Evolutionary conservation across 257 asterid genomes (phyloP), one percentile per base, ranked within the genome.

Genomic region (Lycium barbarum): DNA sequence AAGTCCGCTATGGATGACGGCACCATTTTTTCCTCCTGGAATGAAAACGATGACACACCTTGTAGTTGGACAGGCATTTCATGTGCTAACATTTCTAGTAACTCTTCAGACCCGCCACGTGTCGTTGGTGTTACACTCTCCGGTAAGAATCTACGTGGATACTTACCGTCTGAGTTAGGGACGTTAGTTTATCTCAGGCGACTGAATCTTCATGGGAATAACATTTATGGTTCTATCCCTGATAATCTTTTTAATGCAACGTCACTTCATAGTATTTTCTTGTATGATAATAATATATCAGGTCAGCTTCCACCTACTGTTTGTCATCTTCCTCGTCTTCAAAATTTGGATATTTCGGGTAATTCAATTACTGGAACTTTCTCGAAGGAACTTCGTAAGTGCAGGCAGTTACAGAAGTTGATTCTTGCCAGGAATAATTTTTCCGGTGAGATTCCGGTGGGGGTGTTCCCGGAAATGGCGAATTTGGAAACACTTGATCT

Each of bases 131-230:
- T 95, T 5, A 85, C 98, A 22, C 40, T 93, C 6, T 89, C 95
- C 82, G 94, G 92, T 9, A 91, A 86, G 92, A 93, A 88, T 88
- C 95, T 96, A 87, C 88, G 88, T 65, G 97, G 98, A 36, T 95
- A 96, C 68, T 92, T 96, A 26, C 98, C 99, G 71, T 96, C 98
- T 65, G 99, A 96, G 96, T 90, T 95, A 0, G 99, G 99, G 40
- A 88, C 85, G 59, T 83, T 96, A 72, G 70, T 88, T 22, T 93
- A 93, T 80, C 98, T 96, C 90, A 96, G 99, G 81, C 97, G 97
- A 2, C 92, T 96, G 4, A 96, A 96, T 66, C 89, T 96, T 43
- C 98, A 96, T 58, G 98, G 95, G 5, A 96, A 96, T 61, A 87
- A 86, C 14, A 88, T 96, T 70, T 89, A 93, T 80, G 99, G 99